phyloP scores from a whole-genome alignment of 1,284 basidiomycete genomes.

The Afroboletus lepidellus region DNA sequence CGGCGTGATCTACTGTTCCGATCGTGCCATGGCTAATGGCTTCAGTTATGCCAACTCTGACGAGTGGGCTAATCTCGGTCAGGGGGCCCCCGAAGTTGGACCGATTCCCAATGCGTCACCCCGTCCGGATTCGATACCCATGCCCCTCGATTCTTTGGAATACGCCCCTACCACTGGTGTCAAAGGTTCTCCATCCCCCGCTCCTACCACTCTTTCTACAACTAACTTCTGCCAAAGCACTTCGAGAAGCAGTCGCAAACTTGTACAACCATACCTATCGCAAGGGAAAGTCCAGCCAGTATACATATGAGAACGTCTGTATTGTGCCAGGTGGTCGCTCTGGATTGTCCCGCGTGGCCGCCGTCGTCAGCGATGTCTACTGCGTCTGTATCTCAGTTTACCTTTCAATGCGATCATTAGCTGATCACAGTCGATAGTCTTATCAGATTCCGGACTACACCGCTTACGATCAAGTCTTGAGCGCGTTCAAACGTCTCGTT shows the following conservation, averaged over 20 bases:
- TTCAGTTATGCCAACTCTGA: constrained; percentile 76
- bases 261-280: constrained; percentile 90
- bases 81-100: constrained; percentile 89
- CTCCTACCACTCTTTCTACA: background rate
- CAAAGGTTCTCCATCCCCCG: constrained; percentile 52
- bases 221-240: constrained; percentile 21
- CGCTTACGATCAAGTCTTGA: constrained; percentile 80
- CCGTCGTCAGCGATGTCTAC: constrained; percentile 85
- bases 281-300: constrained; percentile 74
- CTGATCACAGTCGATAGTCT: constrained; percentile 43
- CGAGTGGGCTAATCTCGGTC: constrained; percentile 83
- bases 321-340: constrained; percentile 90
- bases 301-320: constrained; percentile 89
- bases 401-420: constrained; percentile 1
- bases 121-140: constrained; percentile 61
- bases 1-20: constrained; percentile 86
- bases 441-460: constrained; percentile 91
- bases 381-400: constrained; percentile 44
- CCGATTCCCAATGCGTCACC: constrained; percentile 73
- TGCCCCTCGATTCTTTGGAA: constrained; percentile 78
- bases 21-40: constrained; percentile 86
- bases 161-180: constrained; percentile 94
- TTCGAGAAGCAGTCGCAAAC: constrained; percentile 77
- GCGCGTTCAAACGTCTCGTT: constrained; percentile 85
- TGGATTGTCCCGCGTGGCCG: constrained; percentile 86